Conservation (phyloP, 2,329 filamentous ascomycete genomes). For the Penicillium sp. region DNA sequence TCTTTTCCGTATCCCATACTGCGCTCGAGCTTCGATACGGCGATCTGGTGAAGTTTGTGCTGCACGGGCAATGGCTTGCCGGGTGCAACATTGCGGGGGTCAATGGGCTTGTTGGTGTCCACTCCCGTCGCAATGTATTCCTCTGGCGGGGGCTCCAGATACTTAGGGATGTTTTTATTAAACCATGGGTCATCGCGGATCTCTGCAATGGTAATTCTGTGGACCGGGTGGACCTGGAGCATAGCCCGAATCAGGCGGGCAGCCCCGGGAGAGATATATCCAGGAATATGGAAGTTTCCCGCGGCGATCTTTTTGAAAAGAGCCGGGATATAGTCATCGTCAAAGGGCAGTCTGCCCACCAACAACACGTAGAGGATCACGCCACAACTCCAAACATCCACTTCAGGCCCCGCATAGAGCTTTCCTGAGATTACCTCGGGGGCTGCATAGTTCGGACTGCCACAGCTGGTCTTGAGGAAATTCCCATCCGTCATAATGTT, state of each 20-base stretch:
- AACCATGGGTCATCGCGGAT: slow-evolving; percentile 96
- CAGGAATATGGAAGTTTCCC: slow-evolving; percentile 86
- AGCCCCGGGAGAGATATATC: slow-evolving; percentile 82
- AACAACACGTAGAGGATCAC: slow-evolving; percentile 62
- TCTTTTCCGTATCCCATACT: slow-evolving; percentile 96
- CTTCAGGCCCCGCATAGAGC: slow-evolving; percentile 92
- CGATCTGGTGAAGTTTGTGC: slow-evolving; percentile 83
- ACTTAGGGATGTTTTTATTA: slow-evolving; percentile 74
- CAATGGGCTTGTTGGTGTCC: slow-evolving; percentile 85
- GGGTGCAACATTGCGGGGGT: slow-evolving; percentile 73
- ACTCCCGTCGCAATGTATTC: slow-evolving; percentile 93
- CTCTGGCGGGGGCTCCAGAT: slow-evolving; percentile 79
- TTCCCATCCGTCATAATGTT: slow-evolving; percentile 99
- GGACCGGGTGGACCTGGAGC: slow-evolving; percentile 91
- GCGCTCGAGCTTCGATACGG: slow-evolving; percentile 92
- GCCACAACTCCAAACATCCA: slow-evolving; percentile 76
- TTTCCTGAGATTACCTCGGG: slow-evolving; percentile 98
- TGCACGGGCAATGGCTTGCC: slow-evolving; percentile 72
- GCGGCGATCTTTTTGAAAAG: slow-evolving; percentile 97
- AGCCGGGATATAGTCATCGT: slow-evolving; percentile 96
- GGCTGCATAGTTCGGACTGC: slow-evolving; percentile 95
- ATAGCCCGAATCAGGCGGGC: slow-evolving; percentile 73
- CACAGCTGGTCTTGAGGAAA: slow-evolving; percentile 96
- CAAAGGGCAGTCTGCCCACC: slow-evolving; percentile 75
- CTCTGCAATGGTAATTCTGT: slow-evolving; percentile 87